Percentiles rank a stretch among this genome's conserved stretches.
phyloP scores from a whole-genome alignment of 2,329 filamentous ascomycete species.

The Sporothrix mexicana region DNA sequence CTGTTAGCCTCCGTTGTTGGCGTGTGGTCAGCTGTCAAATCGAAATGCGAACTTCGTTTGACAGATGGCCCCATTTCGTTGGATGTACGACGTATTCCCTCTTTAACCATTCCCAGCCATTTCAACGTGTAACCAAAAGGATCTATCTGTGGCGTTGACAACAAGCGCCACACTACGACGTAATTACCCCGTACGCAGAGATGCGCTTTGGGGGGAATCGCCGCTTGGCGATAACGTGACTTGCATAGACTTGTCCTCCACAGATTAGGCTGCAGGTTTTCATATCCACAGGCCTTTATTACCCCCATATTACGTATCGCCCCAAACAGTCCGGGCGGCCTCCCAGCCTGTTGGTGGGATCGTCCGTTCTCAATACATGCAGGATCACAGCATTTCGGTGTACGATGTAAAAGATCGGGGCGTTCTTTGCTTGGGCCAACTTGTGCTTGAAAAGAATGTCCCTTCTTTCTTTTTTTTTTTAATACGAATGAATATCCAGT shows the following conservation, averaged over 20 bases:
- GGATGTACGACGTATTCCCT: too few species aligned
- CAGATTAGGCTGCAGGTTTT: slow-evolving; percentile 8
- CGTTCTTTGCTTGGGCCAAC: background rate
- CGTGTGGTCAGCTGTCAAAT: background rate
- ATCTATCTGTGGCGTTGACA: background rate
- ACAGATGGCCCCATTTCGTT: background rate
- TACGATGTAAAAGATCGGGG: background rate
- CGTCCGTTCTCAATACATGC: background rate
- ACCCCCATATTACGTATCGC: slow-evolving; percentile 8
- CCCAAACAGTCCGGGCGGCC: slow-evolving; percentile 5
- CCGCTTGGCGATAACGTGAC: slow-evolving; percentile 23
- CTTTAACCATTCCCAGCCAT: background rate
- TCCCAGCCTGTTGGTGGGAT: background rate
- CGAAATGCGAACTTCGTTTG: background rate
- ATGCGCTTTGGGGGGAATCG: too few species aligned
- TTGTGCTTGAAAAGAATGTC: background rate
- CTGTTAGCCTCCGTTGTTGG: background rate
- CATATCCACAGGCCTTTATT: too few species aligned
- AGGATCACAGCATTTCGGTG: background rate
- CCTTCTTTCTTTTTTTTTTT: background rate
- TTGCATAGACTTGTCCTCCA: background rate
- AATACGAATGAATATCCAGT: background rate
- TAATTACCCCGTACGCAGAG: too few species aligned
- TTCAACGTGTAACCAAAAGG: background rate
- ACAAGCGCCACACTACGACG: slow-evolving; percentile 20